phyloP scores from a whole-genome alignment of 495 filamentous ascomycete genomes.

The Trichoderma parareesei region DNA sequence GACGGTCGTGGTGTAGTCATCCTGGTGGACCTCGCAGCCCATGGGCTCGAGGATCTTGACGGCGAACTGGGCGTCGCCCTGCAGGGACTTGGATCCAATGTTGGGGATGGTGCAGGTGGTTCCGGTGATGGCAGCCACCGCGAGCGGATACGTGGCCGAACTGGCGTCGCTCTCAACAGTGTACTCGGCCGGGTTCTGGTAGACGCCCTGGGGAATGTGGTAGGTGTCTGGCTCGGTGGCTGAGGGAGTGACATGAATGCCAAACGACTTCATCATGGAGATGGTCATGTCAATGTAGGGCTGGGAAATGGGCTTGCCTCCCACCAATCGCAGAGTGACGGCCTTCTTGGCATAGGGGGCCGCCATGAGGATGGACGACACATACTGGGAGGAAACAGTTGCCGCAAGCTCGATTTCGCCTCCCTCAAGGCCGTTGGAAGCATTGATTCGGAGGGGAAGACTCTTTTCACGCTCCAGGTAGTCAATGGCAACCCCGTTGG shows the following conservation, averaged over 20 bases:
- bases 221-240: constrained; percentile 75
- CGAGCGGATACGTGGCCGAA: constrained; percentile 93
- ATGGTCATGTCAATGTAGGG: constrained; percentile 98
- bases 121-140: constrained; percentile 89
- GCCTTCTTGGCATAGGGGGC: constrained; percentile 93
- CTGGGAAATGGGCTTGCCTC: constrained; percentile 93
- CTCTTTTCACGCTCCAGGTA: constrained; percentile 76
- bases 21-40: constrained; percentile 87
- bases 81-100: constrained; percentile 83
- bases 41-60: constrained; percentile 85
- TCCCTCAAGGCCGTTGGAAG: constrained; percentile 79
- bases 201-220: constrained; percentile 79
- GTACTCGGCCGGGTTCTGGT: constrained; percentile 80
- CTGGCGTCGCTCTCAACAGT: constrained; percentile 95
- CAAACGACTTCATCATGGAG: constrained; percentile 93
- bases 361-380: constrained; percentile 93
- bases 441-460: constrained; percentile 74
- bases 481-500: constrained; percentile 73
- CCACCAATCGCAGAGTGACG: constrained; percentile 80
- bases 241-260: constrained; percentile 59
- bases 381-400: constrained; percentile 94
- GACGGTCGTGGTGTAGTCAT: constrained; percentile 80
- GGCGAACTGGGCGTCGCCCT: constrained; percentile 94
- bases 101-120: constrained; percentile 94
- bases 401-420: constrained; percentile 87